Conservation (phyloP, 2,329 filamentous ascomycete species). For the Myriosclerotinia scirpicola region DNA sequence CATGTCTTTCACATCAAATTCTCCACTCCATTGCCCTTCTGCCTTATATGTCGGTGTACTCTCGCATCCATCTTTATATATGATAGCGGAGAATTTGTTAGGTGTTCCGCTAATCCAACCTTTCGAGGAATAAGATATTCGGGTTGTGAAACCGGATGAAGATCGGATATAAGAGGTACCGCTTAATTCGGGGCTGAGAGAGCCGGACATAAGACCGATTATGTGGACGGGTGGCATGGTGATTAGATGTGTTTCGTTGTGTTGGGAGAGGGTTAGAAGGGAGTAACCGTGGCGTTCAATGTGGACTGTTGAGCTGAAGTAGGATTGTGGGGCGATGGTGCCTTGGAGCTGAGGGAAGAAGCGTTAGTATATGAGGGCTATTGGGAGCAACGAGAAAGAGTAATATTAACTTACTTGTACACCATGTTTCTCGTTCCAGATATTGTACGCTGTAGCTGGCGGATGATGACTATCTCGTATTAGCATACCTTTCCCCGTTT, state of each 20-base stretch:
- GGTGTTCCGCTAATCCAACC: constrained; percentile 95
- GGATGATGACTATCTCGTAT: constrained; percentile 69
- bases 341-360: constrained; percentile 57
- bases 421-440: constrained; percentile 81
- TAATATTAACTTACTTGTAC: constrained; percentile 49
- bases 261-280: constrained; percentile 68
- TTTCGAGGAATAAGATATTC: constrained; percentile 88
- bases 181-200: constrained; percentile 88
- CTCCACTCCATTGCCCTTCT: constrained; percentile 86
- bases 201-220: constrained; percentile 81
- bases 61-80: constrained; percentile 66
- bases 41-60: constrained; percentile 75
- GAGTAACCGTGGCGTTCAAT: constrained; percentile 94
- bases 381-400: neutral
- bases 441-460: constrained; percentile 89
- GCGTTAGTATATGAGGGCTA: neutral
- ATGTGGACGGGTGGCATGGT: constrained; percentile 89
- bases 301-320: constrained; percentile 88
- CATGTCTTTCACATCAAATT: constrained; percentile 72
- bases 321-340: constrained; percentile 93
- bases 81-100: constrained; percentile 77
- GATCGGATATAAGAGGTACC: constrained; percentile 80
- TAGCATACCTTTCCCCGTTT: constrained; percentile 1
- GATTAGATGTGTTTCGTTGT: constrained; percentile 70
- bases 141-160: constrained; percentile 80